Base-by-base conservation (phyloP, 2,329 filamentous ascomycete species). In the Diaporthe amygdali region DNA sequence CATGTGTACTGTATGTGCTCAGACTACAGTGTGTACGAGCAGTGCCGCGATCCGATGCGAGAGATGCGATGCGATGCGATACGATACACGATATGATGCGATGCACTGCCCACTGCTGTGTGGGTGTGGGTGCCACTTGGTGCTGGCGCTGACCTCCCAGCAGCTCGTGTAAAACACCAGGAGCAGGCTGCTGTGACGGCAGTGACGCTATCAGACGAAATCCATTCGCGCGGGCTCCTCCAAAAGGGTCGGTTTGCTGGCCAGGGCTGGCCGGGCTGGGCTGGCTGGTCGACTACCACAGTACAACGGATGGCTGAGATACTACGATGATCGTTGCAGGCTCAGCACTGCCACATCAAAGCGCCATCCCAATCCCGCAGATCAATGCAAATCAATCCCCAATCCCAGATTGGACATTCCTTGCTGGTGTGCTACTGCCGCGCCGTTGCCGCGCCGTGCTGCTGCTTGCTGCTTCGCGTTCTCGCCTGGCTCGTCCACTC, bases 311-410 rank as follows among this genome's bases (percentile, higher is more conserved):
- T 63, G 59, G 59, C 44, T 47, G 30, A 47, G 20, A 34, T 47
- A 41, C 59, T 63, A 30, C 59, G 59, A 63, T 63, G 59, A 63
- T 63, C 59, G 59, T 63, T 63, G 59, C 59, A 63, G 20, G 41
- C 30, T n/a, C 15, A 66, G 67, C 70, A 72, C 70, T 70, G 70
- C 70, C 70, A 70, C 70, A 70, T 39, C 46, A 12, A 56, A 37
- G 55, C 55, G 49, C 41, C 67, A 68, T 51, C 37, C 66, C 32
- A 47, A 49, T 22, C 41, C 47, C 37, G 70, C 56, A 61, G 67
- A 70, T 72, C 70, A 71, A 71, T 69, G 66, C 67, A 69, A 37
- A 71, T 69, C 59, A 59, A 64, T 59, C 56, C 59, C 39, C 34
- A 12, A 47, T 59, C 30, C 51, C 34, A 66, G 66, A 71, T 69